Evolutionary conservation across 2,329 filamentous ascomycete genomes (phyloP).

Genomic region (Nannizziopsis barbatae): DNA sequence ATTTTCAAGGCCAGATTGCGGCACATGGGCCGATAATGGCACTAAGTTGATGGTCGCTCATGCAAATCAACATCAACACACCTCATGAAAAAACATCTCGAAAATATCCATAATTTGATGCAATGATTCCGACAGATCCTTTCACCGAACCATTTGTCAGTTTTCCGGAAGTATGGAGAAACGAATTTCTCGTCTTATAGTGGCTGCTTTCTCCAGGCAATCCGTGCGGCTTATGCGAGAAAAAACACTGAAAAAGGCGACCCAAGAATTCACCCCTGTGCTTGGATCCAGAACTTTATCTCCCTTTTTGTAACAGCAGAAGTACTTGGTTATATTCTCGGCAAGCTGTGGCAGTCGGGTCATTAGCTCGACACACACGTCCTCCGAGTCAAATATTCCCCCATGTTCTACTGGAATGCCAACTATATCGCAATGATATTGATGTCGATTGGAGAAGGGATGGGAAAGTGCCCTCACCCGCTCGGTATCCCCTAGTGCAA

Average conservation of each 20-base stretch:
- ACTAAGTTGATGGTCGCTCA: too few relatives aligned
- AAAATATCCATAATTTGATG: too few relatives aligned
- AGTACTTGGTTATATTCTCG: constrained; percentile 15
- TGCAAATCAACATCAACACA: too few relatives aligned
- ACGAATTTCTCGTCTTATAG: constrained; percentile 5
- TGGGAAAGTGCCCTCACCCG: not conserved
- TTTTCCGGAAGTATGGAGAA: too few relatives aligned
- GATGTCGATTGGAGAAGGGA: not conserved
- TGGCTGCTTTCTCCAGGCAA: not conserved
- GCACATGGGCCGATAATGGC: too few relatives aligned
- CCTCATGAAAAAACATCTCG: too few relatives aligned
- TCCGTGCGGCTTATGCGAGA: constrained; percentile 13
- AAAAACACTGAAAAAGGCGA: constrained; percentile 24
- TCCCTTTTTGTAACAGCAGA: constrained; percentile 22
- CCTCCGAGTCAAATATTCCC: constrained; percentile 25
- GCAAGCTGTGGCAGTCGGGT: constrained; percentile 20
- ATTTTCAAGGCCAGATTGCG: too few relatives aligned
- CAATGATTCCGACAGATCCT: too few relatives aligned
- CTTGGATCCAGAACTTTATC: constrained; percentile 22
- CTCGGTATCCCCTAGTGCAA: not conserved
- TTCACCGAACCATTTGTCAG: too few relatives aligned
- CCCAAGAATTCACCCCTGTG: constrained; percentile 21
- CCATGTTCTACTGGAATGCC: constrained; percentile 22
- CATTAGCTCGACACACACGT: constrained; percentile 23
- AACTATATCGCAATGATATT: constrained; percentile 15